Conservation (phyloP, 441 rosid genomes). For the Populus trichocarpa region DNA sequence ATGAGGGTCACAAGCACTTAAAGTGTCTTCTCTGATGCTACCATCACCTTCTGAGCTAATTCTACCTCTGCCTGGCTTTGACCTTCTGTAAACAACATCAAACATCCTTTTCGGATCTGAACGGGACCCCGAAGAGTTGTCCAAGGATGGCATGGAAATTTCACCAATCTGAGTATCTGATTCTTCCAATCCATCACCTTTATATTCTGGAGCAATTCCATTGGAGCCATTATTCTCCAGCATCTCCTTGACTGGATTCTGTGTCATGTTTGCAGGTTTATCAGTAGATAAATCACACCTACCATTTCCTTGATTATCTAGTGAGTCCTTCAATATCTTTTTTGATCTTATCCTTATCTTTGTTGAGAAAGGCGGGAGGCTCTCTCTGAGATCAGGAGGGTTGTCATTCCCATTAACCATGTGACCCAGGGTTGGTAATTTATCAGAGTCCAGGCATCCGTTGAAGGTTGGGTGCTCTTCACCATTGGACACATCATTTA, state of each 20-base stretch:
- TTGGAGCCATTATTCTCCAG: constrained; percentile 19
- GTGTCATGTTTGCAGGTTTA: constrained; percentile 30
- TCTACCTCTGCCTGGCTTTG: constrained; percentile 51
- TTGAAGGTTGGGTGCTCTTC: constrained; percentile 24
- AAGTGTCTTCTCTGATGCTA: constrained; percentile 43
- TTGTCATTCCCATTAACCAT: constrained; percentile 23
- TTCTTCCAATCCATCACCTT: constrained; percentile 27
- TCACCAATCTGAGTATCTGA: constrained; percentile 37
- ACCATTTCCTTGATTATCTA: constrained; percentile 32
- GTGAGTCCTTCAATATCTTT: constrained; percentile 30
- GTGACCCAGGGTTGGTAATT: constrained; percentile 19
- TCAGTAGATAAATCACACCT: constrained; percentile 28
- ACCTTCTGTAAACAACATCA: constrained; percentile 80
- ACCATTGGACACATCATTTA: constrained; percentile 32
- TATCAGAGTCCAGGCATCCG: constrained; percentile 23
- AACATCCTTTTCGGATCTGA: constrained; percentile 62
- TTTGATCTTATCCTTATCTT: constrained; percentile 43
- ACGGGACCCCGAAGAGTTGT: constrained; percentile 28
- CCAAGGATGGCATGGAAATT: constrained; percentile 27
- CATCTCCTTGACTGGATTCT: constrained; percentile 22
- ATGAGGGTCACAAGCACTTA: constrained; percentile 40
- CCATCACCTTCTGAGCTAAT: constrained; percentile 34
- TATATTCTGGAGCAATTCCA: constrained; percentile 17
- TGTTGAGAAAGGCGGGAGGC: constrained; percentile 38
- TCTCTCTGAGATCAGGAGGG: constrained; percentile 35